These are phyloP conservation scores for Hawksworthiomyces lignivorus DNA, from an alignment of 2,329 filamentous ascomycete genomes.

Conservation along the genomic window DNA sequence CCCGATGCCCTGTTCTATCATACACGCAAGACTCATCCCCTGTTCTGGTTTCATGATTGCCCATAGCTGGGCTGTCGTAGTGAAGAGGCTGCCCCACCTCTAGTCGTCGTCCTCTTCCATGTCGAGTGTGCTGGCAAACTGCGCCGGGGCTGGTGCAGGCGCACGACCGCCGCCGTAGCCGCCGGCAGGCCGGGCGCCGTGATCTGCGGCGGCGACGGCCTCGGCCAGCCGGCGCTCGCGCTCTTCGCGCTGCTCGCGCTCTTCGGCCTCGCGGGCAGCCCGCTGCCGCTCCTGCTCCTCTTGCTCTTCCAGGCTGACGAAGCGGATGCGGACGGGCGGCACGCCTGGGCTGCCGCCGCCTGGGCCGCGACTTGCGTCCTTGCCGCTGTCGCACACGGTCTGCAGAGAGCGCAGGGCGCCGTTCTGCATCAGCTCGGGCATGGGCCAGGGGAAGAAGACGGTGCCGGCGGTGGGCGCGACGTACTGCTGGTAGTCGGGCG, in stretches of 20 bases:
- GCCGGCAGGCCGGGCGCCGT: slow-evolving; percentile 17
- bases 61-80: too few relatives aligned
- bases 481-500: slow-evolving; percentile 39
- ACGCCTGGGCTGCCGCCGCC: slow-evolving; percentile 46
- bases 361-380: neutral
- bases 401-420: slow-evolving; percentile 62
- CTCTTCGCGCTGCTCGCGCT: slow-evolving; percentile 36
- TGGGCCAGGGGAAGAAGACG: slow-evolving; percentile 71
- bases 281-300: slow-evolving; percentile 46
- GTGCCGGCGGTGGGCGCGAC: slow-evolving; percentile 49
- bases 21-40: too few relatives aligned
- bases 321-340: slow-evolving; percentile 43
- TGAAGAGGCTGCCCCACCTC: too few relatives aligned
- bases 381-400: slow-evolving; percentile 30
- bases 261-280: slow-evolving; percentile 26
- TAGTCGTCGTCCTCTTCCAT: slow-evolving; percentile 14
- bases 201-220: slow-evolving; percentile 32
- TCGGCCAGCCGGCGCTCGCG: slow-evolving; percentile 36
- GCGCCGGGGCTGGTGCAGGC: slow-evolving; percentile 8
- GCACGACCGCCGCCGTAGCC: neutral
- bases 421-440: slow-evolving; percentile 58
- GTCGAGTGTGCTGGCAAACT: slow-evolving; percentile 15
- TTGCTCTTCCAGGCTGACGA: slow-evolving; percentile 38
- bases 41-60: too few relatives aligned
- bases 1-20: too few relatives aligned